A percentile compares a stretch with the other conserved stretches of the same genome.
These are phyloP conservation scores for Termitomyces sp. DNA, from an alignment of 768 basidiomycete species.

Conservation along the genomic window DNA sequence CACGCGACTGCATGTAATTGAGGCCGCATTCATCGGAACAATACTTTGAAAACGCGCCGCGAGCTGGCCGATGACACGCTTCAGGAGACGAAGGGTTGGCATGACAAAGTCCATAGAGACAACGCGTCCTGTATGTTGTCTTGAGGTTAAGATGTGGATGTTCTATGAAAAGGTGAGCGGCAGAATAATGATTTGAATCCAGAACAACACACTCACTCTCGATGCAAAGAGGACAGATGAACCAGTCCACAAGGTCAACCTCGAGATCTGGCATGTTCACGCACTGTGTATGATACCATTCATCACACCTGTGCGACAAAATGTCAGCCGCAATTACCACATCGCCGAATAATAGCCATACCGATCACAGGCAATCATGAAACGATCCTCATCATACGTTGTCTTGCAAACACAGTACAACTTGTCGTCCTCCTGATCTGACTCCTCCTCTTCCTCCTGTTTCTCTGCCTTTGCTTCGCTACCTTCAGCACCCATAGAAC, in stretches of 20 bases:
- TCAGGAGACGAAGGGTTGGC: constrained; percentile 56
- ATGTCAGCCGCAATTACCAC: not conserved
- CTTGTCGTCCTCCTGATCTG: constrained; percentile 59
- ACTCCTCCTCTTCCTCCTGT: constrained; percentile 46
- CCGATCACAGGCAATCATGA: constrained; percentile 95
- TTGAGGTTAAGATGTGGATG: constrained; percentile 54
- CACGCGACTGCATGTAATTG: constrained; percentile 62
- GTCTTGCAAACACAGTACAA: constrained; percentile 89
- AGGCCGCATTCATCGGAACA: constrained; percentile 88
- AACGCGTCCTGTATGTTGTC: constrained; percentile 81
- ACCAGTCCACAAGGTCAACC: constrained; percentile 88
- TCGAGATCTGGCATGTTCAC: constrained; percentile 77
- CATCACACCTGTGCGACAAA: constrained; percentile 66
- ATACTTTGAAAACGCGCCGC: constrained; percentile 84
- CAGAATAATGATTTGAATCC: not conserved
- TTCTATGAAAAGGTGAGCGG: constrained; percentile 32
- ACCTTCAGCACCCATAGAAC: constrained; percentile 34
- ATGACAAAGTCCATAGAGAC: constrained; percentile 65
- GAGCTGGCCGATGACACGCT: constrained; percentile 78
- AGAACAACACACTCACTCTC: constrained; percentile 48
- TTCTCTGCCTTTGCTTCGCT: constrained; percentile 33
- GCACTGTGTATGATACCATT: constrained; percentile 92
- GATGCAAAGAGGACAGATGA: constrained; percentile 81
- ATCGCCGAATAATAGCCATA: constrained; percentile 30
- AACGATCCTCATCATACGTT: constrained; percentile 78